These are phyloP conservation scores for Picea glauca DNA, from an alignment of 75 land plant species.

Conservation along the genomic window DNA sequence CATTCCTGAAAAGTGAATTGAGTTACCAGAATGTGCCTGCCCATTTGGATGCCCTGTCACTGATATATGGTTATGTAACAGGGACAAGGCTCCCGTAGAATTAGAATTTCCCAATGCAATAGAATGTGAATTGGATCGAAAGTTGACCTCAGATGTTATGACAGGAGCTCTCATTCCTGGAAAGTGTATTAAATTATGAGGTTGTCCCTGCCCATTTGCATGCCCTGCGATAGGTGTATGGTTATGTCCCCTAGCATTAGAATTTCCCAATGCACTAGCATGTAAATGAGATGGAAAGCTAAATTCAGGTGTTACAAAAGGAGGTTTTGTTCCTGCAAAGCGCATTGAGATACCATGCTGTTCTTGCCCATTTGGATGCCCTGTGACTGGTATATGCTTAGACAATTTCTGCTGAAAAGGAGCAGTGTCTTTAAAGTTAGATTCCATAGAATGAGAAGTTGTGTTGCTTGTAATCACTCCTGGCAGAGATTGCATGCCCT, in stretches of 20 bases:
- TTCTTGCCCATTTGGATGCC: conserved; percentile 4
- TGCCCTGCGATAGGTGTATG: neutral
- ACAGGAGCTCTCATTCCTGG: neutral
- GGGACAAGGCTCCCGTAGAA: neutral
- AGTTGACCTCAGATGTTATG: neutral
- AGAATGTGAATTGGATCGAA: conserved; percentile 7
- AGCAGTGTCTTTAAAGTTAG: conserved; percentile 4
- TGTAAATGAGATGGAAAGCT: conserved; percentile 6
- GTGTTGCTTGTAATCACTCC: neutral
- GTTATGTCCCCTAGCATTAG: neutral
- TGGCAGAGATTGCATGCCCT: conserved; percentile 4
- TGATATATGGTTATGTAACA: too few relatives aligned
- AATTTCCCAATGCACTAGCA: neutral
- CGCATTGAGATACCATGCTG: neutral
- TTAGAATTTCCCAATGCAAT: neutral
- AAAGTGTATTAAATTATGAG: neutral
- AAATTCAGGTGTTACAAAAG: neutral
- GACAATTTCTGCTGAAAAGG: conserved; percentile 12
- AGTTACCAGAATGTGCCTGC: conserved; percentile 1
- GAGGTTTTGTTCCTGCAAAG: conserved; percentile 1
- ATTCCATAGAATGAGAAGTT: conserved; percentile 1
- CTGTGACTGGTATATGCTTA: neutral
- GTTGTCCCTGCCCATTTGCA: conserved; percentile 1
- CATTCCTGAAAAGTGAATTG: neutral
- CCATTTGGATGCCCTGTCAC: conserved; percentile 1